These are phyloP conservation scores for Teunomyces atbi DNA, from an alignment of 805 yeast genomes.

Conservation along the genomic window DNA sequence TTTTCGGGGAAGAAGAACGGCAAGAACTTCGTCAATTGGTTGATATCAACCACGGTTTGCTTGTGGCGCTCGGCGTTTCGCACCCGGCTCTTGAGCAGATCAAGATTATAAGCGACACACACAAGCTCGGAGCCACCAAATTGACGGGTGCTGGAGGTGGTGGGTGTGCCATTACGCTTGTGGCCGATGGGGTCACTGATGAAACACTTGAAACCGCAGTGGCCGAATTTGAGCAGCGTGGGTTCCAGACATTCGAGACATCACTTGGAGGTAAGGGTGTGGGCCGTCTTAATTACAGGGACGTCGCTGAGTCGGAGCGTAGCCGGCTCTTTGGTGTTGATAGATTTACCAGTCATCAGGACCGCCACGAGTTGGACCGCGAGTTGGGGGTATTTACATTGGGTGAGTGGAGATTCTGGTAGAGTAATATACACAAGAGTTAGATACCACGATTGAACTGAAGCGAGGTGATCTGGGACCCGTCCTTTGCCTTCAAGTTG, in stretches of 20 bases:
- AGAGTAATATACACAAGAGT: conserved; percentile 14
- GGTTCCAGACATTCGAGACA: conserved; percentile 76
- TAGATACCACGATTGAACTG: conserved; percentile 94
- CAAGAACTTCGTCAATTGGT: conserved; percentile 56
- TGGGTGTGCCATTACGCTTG: conserved; percentile 91
- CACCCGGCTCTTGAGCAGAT: conserved; percentile 88
- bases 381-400: conserved; percentile 43
- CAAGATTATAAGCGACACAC: conserved; percentile 60
- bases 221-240: conserved; percentile 38
- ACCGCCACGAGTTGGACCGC: conserved; percentile 48
- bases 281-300: conserved; percentile 42
- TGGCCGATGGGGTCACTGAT: conserved; percentile 45
- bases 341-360: conserved; percentile 34
- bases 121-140: conserved; percentile 79
- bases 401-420: conserved; percentile 65
- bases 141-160: conserved; percentile 99
- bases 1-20: conserved; percentile 40
- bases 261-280: conserved; percentile 89
- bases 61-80: conserved; percentile 84
- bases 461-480: conserved; percentile 55
- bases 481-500: conserved; percentile 59
- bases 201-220: conserved; percentile 36
- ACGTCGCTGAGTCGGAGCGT: conserved; percentile 10
- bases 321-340: conserved; percentile 25
- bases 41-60: conserved; percentile 81